phyloP scores from a whole-genome alignment of 192 early-diverging fungal genomes.

The Coemansia sp. region DNA sequence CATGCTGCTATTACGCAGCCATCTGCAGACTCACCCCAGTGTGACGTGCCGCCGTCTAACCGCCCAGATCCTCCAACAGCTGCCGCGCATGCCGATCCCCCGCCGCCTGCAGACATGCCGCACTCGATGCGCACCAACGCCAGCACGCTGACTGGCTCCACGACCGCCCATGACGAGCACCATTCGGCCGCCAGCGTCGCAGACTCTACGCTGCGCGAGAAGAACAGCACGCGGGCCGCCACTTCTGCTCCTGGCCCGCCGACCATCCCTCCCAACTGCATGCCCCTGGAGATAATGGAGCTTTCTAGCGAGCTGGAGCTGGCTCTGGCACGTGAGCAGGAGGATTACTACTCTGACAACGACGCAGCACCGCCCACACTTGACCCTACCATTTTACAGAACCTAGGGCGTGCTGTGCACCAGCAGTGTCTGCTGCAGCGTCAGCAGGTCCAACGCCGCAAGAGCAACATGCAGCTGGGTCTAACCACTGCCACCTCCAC shows the following conservation, averaged over 20 bases:
- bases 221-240: background rate
- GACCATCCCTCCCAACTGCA: slow-evolving; percentile 9
- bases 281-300: slow-evolving; percentile 53
- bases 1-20: slow-evolving; percentile 8
- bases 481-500: slow-evolving; percentile 17
- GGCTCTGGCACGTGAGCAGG: slow-evolving; percentile 49
- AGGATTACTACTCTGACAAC: slow-evolving; percentile 50
- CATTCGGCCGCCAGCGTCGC: background rate
- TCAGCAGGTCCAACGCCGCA: slow-evolving; percentile 45
- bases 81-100: background rate
- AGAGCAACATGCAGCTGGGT: slow-evolving; percentile 55
- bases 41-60: background rate
- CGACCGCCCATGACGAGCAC: slow-evolving; percentile 7
- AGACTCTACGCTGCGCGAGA: background rate
- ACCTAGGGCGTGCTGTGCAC: slow-evolving; percentile 43
- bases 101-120: background rate
- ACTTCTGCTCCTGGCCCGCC: background rate
- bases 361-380: slow-evolving; percentile 33
- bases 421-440: slow-evolving; percentile 45
- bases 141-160: slow-evolving; percentile 29
- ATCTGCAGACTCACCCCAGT: background rate
- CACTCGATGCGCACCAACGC: slow-evolving; percentile 31
- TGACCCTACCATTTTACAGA: slow-evolving; percentile 43
- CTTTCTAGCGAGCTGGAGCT: slow-evolving; percentile 50
- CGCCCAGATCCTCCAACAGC: background rate